A percentile compares a stretch with the other conserved stretches of the same genome.
These are phyloP conservation scores for Eucalyptus tenuipes DNA, from an alignment of 345 rosid species.

Conservation along the genomic window DNA sequence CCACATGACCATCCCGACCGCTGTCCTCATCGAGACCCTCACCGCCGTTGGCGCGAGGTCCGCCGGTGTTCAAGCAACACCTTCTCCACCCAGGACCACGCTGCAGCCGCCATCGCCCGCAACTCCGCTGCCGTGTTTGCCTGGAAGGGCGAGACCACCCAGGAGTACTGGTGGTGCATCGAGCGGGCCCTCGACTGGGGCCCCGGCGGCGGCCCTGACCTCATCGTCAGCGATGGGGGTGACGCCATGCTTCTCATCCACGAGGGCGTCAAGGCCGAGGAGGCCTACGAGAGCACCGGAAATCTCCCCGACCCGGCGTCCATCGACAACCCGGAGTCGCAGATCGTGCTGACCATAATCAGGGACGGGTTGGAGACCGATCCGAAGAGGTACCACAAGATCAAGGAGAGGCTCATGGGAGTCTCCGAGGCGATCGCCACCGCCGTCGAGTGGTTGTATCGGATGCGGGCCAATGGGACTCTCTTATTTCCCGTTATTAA, in stretches of 20 bases:
- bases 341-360: neutral
- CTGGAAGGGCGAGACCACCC: neutral
- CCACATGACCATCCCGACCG: too few species aligned
- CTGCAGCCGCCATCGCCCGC: fast-evolving
- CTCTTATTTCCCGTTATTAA: neutral
- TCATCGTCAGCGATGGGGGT: fast-evolving
- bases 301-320: neutral
- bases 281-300: fast-evolving
- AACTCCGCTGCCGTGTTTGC: neutral
- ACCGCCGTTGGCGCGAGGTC: neutral
- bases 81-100: neutral
- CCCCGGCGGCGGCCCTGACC: fast-evolving
- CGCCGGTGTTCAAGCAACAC: fast-evolving
- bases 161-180: neutral
- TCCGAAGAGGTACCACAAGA: neutral
- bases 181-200: neutral
- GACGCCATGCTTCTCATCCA: neutral
- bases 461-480: neutral
- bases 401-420: neutral
- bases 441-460: neutral
- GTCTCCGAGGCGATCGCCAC: fast-evolving
- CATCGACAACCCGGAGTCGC: neutral
- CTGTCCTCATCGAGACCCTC: too few species aligned
- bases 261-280: neutral
- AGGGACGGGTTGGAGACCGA: neutral